Base-by-base conservation (phyloP, 2,329 filamentous ascomycete species). In the Trichoderma citrinoviride region DNA sequence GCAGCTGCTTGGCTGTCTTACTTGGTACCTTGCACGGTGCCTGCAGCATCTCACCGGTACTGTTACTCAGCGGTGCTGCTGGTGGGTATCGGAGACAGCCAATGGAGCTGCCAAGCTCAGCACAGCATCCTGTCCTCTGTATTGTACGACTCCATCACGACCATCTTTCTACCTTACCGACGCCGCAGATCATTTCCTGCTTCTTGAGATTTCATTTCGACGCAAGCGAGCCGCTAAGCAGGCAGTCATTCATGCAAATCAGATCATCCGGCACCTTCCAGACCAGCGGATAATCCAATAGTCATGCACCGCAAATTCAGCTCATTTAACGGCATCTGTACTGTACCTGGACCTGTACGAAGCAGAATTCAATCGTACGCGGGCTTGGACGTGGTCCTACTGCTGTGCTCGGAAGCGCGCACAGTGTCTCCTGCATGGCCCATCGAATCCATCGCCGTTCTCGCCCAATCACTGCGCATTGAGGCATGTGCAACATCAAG, bases 231-330 rank as follows among this genome's bases (percentile, higher is more conserved):
- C n/a, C n/a, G 41, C 40, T 41, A 41, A 19, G 15, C 25, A 33
- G 37, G 12, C 15, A 17, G 21, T 50, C 17, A 17, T 54, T 54
- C 25, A 54, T 62, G 58, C 58, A 33, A 54, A 62, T 62, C 58
- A 53, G 41, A 46, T 53, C 47, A 54, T 62, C 49, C 58, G 58
- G 58, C 10, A 54, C 37, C 47, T 62, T 54, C 40, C 58, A 62
- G 40, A 53, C 47, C 47, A 62, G 25, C 47, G 37, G 19, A 46
- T 52, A 61, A 43, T 43, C 23, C 41, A 50, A 50, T 21, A 19
- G 10, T 7, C 57, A 41, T 40, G 27, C 27, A 49, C 40, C 43
- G 57, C 56, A 60, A 60, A 61, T 52, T 33, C 57, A 61, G 23
- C 57, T 61, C 57, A 61, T 61, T 61, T 50, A 7, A 25, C 14